Conservation (phyloP, 148 eudicot genomes). For the Silene conica region DNA sequence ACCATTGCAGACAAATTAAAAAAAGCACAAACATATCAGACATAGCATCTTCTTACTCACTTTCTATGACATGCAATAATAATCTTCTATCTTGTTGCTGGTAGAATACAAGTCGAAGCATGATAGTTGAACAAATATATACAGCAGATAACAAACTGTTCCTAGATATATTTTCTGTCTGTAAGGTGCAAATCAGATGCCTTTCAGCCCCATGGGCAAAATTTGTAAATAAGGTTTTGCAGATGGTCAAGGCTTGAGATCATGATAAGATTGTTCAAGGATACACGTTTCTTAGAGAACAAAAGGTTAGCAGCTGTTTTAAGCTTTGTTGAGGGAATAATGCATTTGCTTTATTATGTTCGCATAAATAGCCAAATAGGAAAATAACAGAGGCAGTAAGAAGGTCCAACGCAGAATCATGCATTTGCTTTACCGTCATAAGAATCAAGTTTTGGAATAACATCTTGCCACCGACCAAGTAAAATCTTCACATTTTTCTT, state of each 20-base stretch:
- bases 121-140: too few relatives aligned
- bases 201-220: not conserved
- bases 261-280: not conserved
- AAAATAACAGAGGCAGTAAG: not conserved
- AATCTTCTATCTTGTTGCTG: not conserved
- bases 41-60: not conserved
- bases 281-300: not conserved
- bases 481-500: slow-evolving; percentile 85
- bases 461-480: slow-evolving; percentile 96
- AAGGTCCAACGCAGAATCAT: slow-evolving; percentile 7
- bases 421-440: slow-evolving; percentile 58
- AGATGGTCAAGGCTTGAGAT: not conserved
- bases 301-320: not conserved
- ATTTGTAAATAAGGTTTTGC: not conserved
- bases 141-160: too few relatives aligned
- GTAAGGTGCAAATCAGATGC: too few relatives aligned
- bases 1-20: not conserved
- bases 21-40: not conserved
- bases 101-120: not conserved
- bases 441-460: slow-evolving; percentile 65
- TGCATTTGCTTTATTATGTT: not conserved
- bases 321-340: not conserved
- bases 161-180: too few relatives aligned
- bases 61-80: not conserved
- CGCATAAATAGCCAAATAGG: not conserved